Base-by-base conservation (phyloP, 2,329 filamentous ascomycete species). In the Aspergillus floridensis region DNA sequence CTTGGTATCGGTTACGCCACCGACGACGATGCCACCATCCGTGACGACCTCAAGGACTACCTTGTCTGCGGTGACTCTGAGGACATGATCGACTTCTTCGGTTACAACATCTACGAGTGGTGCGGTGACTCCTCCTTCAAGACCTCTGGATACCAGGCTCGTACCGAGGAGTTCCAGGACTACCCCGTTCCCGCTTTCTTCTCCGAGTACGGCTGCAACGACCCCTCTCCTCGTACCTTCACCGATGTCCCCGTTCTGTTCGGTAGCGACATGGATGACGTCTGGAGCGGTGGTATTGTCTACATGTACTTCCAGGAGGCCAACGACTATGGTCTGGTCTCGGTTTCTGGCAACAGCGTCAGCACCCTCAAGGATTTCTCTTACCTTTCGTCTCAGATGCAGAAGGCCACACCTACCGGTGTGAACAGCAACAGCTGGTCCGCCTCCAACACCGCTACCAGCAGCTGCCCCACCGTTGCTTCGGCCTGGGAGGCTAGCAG, bases 101-200 rank as follows among this genome's bases (percentile, higher is more conserved):
- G 95, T 60, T 98, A 98, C 88, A 99, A 99, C 84, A 96, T 98
- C 80, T 99, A 99, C 85, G 96, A 93, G 56, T 99, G 95, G 95
- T 99, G 95, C 76, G 95, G 93, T 68, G 77, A 93, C 68, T 96
- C 91, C 72, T 86, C 82, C 70, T 95, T 89, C 80, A 72, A 82
- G 38, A 73, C 82, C 60, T 97, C 95, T 3, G 91, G 92, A 57
- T 99, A 93, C 79, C 82, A 88, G 65, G 83, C 87, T 58, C 90
- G 93, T 75, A 92, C 92, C 68, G 77, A 91, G 66, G 93, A 97
- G 80, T 99, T 97, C 81, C 76, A 82, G 60, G 86, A 88, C 74
- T 99, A 95, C 84, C 91, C 91, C 10, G 91, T 98, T 3, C 95
- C 95, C 50, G 90, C 92, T 71, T 99, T 99, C 88, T 97, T 99